These are phyloP conservation scores for Cadophora sp. DNA, from an alignment of 2,329 filamentous ascomycete species.

Conservation along the genomic window DNA sequence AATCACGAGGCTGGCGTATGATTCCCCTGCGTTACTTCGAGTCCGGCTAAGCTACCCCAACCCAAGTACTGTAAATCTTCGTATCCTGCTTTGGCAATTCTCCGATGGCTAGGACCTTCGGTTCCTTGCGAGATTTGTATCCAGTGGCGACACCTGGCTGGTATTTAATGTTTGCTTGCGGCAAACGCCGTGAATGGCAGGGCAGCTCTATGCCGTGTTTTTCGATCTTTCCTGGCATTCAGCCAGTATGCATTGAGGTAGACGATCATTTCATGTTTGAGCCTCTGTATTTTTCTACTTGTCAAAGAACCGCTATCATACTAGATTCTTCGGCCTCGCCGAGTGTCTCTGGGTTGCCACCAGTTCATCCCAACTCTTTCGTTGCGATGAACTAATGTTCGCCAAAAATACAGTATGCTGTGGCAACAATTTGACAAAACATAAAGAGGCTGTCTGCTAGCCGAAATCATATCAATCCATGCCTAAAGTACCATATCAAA, in stretches of 20 bases:
- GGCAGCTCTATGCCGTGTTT: not conserved
- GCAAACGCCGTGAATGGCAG: not conserved
- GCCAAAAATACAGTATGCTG: not conserved
- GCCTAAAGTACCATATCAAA: not conserved
- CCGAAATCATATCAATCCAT: not conserved
- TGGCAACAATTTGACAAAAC: constrained; percentile 7
- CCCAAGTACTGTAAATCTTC: not conserved
- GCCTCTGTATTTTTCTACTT: not conserved
- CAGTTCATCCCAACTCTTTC: constrained; percentile 3
- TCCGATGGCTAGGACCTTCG: constrained; percentile 2
- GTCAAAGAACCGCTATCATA: not conserved
- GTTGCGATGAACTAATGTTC: not conserved
- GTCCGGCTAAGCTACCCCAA: constrained; percentile 10
- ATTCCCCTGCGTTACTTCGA: not conserved
- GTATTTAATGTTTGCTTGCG: not conserved
- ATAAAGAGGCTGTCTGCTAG: not conserved
- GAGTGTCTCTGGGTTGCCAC: not conserved
- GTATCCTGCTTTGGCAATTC: constrained; percentile 11
- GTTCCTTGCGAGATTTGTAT: constrained; percentile 1
- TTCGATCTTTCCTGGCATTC: not conserved
- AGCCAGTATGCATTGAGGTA: not conserved
- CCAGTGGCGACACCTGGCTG: not conserved
- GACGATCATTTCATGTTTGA: not conserved
- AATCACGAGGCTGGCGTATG: constrained; percentile 22
- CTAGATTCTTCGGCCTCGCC: not conserved